Conservation (phyloP, 805 yeast genomes). For the Ogataea trehalophila region DNA sequence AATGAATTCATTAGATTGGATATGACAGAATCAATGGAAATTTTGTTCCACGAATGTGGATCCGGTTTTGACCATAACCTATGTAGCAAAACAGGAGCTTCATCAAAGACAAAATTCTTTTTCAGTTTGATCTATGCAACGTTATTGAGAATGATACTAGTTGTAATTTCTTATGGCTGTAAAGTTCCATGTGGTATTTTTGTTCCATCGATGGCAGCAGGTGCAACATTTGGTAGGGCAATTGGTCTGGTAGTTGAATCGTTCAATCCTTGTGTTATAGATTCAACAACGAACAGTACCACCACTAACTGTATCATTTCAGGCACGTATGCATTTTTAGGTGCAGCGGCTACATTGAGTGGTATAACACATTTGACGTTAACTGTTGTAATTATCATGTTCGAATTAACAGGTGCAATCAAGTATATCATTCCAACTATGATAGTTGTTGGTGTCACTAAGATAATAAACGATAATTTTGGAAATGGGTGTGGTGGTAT, state of each 20-base stretch:
- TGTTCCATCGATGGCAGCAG: slow-evolving; percentile 96
- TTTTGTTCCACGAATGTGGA: slow-evolving; percentile 79
- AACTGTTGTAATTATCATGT: slow-evolving; percentile 92
- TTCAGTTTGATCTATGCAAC: slow-evolving; percentile 67
- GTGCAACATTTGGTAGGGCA: slow-evolving; percentile 90
- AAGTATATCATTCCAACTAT: slow-evolving; percentile 90
- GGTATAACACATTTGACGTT: slow-evolving; percentile 93
- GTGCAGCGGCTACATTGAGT: slow-evolving; percentile 92
- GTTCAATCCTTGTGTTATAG: slow-evolving; percentile 29
- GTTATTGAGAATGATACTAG: slow-evolving; percentile 59
- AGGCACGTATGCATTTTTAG: slow-evolving; percentile 92
- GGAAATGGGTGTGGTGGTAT: slow-evolving; percentile 76
- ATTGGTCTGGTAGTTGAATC: slow-evolving; percentile 69
- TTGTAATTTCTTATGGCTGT: slow-evolving; percentile 84
- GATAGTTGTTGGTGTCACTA: slow-evolving; percentile 90
- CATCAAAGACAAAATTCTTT: slow-evolving; percentile 33
- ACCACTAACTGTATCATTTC: slow-evolving; percentile 66
- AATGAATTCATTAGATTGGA: slow-evolving; percentile 77
- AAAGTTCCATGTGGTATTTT: slow-evolving; percentile 97
- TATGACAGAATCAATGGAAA: slow-evolving; percentile 95
- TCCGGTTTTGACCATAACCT: slow-evolving; percentile 34
- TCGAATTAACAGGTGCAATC: slow-evolving; percentile 93
- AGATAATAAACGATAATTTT: slow-evolving; percentile 67
- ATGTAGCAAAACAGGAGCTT: slow-evolving; percentile 30
- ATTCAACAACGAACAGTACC: slow-evolving; percentile 19